A percentile compares a stretch with the other conserved stretches of the same genome.
Evolutionary conservation across 495 filamentous ascomycete species (phyloP).

Genomic region (Parmelia sp.): DNA sequence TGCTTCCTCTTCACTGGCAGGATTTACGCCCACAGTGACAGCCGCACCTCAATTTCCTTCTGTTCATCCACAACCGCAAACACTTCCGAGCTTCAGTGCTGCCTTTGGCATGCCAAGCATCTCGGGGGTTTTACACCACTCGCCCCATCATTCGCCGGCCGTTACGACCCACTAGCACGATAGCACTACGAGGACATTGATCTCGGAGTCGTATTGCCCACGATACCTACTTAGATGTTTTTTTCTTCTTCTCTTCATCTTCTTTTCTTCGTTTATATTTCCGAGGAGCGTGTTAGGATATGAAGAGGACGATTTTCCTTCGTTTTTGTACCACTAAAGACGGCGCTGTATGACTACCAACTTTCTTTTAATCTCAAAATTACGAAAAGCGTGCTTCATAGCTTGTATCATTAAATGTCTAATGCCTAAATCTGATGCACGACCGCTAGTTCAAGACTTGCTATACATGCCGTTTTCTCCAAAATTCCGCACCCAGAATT

Average conservation of each 20-base stretch:
- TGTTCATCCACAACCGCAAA: conserved; percentile 3
- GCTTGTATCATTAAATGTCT: background rate
- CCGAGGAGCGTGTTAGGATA: background rate
- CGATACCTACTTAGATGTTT: background rate
- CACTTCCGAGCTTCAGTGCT: conserved; percentile 10
- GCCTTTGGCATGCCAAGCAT: conserved; percentile 15
- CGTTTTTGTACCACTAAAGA: background rate
- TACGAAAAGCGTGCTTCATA: background rate
- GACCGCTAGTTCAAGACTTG: background rate
- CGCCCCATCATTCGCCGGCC: conserved; percentile 6
- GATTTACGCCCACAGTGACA: conserved; percentile 18
- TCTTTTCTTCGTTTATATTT: background rate
- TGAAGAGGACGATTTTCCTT: conserved; percentile 2
- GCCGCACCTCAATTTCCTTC: conserved; percentile 6
- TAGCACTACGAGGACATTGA: background rate
- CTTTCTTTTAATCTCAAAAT: background rate
- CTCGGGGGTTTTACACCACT: conserved; percentile 1
- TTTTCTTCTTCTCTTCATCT: background rate
- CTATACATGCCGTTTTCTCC: conserved; percentile 24
- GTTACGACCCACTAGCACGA: conserved; percentile 15
- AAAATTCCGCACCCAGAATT: conserved; percentile 39
- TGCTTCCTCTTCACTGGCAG: conserved; percentile 7
- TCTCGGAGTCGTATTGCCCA: background rate
- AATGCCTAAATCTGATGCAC: background rate
- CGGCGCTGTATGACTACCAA: conserved; percentile 1